phyloP scores from a whole-genome alignment of 441 rosid species.

The Erodium trifolium region DNA sequence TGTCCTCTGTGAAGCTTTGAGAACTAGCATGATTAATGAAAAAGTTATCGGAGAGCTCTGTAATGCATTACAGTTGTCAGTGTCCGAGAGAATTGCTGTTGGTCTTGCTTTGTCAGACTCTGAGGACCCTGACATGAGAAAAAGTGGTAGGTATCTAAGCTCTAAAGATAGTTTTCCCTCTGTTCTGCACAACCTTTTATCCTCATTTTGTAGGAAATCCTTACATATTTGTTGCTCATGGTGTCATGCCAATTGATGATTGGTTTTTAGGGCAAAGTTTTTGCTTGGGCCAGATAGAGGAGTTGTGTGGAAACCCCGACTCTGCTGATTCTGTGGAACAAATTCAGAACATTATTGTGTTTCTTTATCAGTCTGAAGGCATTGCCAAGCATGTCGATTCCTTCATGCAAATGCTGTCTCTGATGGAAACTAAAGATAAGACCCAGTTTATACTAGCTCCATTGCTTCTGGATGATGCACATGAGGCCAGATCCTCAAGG shows the following conservation, averaged over 20 bases:
- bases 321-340: slow-evolving; percentile 42
- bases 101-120: slow-evolving; percentile 69
- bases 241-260: slow-evolving; percentile 7
- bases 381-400: slow-evolving; percentile 62
- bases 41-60: slow-evolving; percentile 49
- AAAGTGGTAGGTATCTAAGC: slow-evolving; percentile 37
- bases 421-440: slow-evolving; percentile 48
- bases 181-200: slow-evolving; percentile 3
- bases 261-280: slow-evolving; percentile 57
- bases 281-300: slow-evolving; percentile 58
- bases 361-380: slow-evolving; percentile 68
- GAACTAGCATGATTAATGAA: slow-evolving; percentile 39
- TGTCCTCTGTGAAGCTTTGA: slow-evolving; percentile 53
- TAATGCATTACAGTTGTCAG: slow-evolving; percentile 39
- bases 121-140: slow-evolving; percentile 42
- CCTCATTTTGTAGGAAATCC: background rate
- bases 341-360: slow-evolving; percentile 64
- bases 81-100: slow-evolving; percentile 57
- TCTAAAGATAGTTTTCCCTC: slow-evolving; percentile 5
- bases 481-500: slow-evolving; percentile 40
- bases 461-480: slow-evolving; percentile 50
- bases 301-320: slow-evolving; percentile 44
- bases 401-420: slow-evolving; percentile 60
- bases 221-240: background rate
- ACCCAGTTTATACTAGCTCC: slow-evolving; percentile 56